Evolutionary conservation across 257 asterid genomes (phyloP), one percentile per base, ranked within the genome.

Genomic region (Cordia subcordata): DNA sequence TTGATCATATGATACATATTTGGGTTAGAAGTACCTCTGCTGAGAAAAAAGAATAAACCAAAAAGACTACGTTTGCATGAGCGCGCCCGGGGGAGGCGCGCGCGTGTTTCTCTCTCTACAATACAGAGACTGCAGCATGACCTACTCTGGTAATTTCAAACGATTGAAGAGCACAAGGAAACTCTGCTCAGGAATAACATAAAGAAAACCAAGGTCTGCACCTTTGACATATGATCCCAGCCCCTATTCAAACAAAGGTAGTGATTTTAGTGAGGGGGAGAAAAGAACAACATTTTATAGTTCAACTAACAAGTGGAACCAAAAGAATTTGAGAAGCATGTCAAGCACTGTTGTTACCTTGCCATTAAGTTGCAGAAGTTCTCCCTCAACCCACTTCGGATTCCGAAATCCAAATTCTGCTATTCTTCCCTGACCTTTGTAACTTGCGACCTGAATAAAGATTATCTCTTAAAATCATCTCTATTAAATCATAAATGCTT

Each of bases 351-450:
- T n/a, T 32, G 50, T 57, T 77, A 92, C 98, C 98, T 77, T 92
- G 73, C 98, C 94, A 13, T 84, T 86, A 40, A 92, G 85, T 73
- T 88, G 94, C 57, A 92, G 78, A 69, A 92, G 94, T 73, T 92
- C 96, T 1, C 98, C 98, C 66, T 88, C 95, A 10, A 92, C 96
- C 98, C 98, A 92, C 72, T 77, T 82, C 18, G 94, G 90, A 53
- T 88, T 88, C 71, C 65, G 63, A 82, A 84, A 92, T 62, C 98
- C 96, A 14, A 77, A 81, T 64, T 92, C 96, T 23, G 96, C 96
- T 13, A 88, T 83, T 68, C 95, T 81, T 66, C 98, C 98, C 73
- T 92, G 94, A 66, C 96, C 98, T 65, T 65, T 84, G 82, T 84
- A 88, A 66, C 94, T 85, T 39, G 94, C 90, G 67, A 79, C 78